Conservation (phyloP, 257 asterid genomes). For the Plantago major region DNA sequence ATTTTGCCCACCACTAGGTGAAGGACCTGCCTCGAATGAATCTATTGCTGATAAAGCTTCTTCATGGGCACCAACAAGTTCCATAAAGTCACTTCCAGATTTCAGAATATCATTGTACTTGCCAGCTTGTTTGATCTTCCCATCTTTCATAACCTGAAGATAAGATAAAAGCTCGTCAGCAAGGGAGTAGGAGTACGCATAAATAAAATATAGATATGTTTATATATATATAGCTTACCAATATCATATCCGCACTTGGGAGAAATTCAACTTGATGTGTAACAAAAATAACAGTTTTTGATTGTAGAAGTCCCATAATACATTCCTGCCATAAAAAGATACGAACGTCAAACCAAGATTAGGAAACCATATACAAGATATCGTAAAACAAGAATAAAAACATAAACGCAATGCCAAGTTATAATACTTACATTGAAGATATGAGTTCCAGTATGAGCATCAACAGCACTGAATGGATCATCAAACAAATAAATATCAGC, state of each 20-base stretch:
- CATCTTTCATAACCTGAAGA: conserved; percentile 82
- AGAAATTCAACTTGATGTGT: no score
- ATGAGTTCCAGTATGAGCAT: conserved; percentile 89
- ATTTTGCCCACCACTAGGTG: conserved; percentile 23
- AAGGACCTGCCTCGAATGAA: conserved; percentile 29
- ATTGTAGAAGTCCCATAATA: no score
- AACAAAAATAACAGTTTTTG: no score
- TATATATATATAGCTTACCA: conserved; percentile 55
- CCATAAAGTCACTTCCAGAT: conserved; percentile 74
- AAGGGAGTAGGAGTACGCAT: no score
- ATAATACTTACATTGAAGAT: conserved; percentile 59
- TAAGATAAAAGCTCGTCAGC: background rate
- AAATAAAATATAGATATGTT: background rate
- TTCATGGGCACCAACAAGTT: conserved; percentile 84
- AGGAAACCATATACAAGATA: background rate
- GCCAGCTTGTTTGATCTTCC: conserved; percentile 71
- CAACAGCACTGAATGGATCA: conserved; percentile 94
- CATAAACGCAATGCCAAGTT: background rate
- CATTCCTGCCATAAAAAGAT: conserved; percentile 49
- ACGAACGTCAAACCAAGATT: conserved; percentile 1
- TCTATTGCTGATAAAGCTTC: conserved; percentile 73
- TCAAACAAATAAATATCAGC: conserved; percentile 79
- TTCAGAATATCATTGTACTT: conserved; percentile 66
- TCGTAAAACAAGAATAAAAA: background rate
- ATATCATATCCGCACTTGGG: no score